Conservation (phyloP, 148 eudicot genomes). For the Fagopyrum tataricum region DNA sequence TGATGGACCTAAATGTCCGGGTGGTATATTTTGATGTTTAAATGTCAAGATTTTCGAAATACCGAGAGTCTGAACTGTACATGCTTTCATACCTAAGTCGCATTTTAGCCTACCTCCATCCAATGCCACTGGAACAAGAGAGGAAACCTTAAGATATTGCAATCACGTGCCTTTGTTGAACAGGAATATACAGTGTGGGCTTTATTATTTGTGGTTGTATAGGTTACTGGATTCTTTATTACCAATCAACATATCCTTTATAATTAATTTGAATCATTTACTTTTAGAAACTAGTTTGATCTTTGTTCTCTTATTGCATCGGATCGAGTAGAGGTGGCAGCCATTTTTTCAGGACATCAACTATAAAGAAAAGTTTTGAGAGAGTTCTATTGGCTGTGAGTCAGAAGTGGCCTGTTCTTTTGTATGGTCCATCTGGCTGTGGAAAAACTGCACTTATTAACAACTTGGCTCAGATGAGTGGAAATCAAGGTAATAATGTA, state of each 20-base stretch:
- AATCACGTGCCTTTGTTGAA: background rate
- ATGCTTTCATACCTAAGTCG: background rate
- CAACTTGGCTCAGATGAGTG: slow-evolving; percentile 54
- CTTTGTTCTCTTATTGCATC: slow-evolving; percentile 12
- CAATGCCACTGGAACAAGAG: background rate
- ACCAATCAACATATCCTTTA: background rate
- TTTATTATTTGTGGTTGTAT: background rate
- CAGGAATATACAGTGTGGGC: background rate
- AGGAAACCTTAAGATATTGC: background rate
- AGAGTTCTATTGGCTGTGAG: slow-evolving; percentile 74
- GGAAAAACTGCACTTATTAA: slow-evolving; percentile 83
- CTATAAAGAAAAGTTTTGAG: slow-evolving; percentile 63
- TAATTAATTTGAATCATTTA: background rate
- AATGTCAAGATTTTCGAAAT: background rate
- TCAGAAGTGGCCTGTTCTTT: slow-evolving; percentile 96
- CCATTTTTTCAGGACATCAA: slow-evolving; percentile 66
- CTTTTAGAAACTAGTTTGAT: background rate
- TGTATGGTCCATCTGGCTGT: slow-evolving; percentile 84
- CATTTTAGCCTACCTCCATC: background rate
- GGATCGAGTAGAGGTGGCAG: slow-evolving; percentile 16
- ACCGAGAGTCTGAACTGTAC: background rate
- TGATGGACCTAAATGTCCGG: background rate
- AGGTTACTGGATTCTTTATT: background rate
- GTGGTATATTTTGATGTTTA: background rate
- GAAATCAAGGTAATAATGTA: slow-evolving; percentile 50